Conservation (phyloP, 2,329 filamentous ascomycete genomes). For the Torrubiellomyces zombiae region DNA sequence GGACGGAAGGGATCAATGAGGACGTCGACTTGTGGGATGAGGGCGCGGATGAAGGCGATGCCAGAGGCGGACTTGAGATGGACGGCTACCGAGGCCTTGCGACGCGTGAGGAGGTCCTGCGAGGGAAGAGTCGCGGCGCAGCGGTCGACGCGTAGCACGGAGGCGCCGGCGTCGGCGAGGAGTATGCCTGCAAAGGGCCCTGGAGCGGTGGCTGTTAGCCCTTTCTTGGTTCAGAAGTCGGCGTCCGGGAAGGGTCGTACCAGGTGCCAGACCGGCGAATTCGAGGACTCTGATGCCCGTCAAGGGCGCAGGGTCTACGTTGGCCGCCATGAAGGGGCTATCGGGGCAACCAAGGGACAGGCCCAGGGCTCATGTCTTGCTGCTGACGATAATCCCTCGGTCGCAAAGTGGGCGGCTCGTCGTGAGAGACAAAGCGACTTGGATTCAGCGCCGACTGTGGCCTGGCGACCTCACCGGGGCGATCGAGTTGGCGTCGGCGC, state of each 20-base stretch:
- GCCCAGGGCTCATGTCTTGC: no score
- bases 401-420: no score
- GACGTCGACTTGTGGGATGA: constrained; percentile 63
- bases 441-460: no score
- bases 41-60: constrained; percentile 44
- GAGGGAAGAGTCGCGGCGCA: constrained; percentile 26
- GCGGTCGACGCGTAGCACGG: constrained; percentile 74
- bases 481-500: no score
- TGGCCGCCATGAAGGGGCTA: no score
- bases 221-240: background rate
- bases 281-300: constrained; percentile 40
- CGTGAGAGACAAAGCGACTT: no score
- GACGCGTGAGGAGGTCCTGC: constrained; percentile 58
- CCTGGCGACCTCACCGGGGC: no score
- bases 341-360: no score
- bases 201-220: constrained; percentile 22
- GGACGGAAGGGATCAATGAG: constrained; percentile 90
- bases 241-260: constrained; percentile 16
- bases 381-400: no score
- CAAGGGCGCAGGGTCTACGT: constrained; percentile 16
- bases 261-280: constrained; percentile 45
- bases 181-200: constrained; percentile 80
- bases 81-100: constrained; percentile 65
- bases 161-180: constrained; percentile 77
- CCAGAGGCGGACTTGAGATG: constrained; percentile 57